Conservation (phyloP, 2,329 filamentous ascomycete species). For the Hypoxylon sp. region DNA sequence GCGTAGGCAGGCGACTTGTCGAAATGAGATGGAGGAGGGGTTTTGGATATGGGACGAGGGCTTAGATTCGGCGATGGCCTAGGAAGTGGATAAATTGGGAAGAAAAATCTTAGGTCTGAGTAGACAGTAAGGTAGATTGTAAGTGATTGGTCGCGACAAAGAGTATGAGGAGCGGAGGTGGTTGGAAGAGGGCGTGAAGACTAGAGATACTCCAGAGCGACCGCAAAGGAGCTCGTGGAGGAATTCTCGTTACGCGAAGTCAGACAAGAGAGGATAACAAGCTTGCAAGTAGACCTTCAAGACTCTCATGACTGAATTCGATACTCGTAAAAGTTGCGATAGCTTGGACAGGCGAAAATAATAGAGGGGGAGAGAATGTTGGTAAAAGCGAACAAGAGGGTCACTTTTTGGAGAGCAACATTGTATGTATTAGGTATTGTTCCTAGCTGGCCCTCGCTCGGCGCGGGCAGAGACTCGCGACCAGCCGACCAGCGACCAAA, state of each 20-base stretch:
- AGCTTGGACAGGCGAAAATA: constrained; percentile 32
- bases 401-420: constrained; percentile 49
- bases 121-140: constrained; percentile 20
- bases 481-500: constrained; percentile 33
- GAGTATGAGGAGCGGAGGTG: constrained; percentile 52
- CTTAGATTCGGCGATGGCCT: constrained; percentile 22
- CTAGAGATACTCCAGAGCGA: constrained; percentile 44
- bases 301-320: constrained; percentile 49
- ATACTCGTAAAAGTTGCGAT: constrained; percentile 34
- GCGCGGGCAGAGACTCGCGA: constrained; percentile 42
- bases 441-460: constrained; percentile 41
- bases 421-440: constrained; percentile 38
- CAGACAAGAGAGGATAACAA: constrained; percentile 49
- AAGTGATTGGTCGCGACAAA: constrained; percentile 60
- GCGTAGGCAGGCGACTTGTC: constrained; percentile 44
- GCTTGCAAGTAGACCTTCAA: constrained; percentile 40
- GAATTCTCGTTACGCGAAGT: constrained; percentile 51
- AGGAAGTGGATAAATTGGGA: constrained; percentile 28
- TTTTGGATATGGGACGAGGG: constrained; percentile 32
- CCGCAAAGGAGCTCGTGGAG: constrained; percentile 48
- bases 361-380: constrained; percentile 42
- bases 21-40: constrained; percentile 35
- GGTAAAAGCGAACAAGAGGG: constrained; percentile 45
- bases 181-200: constrained; percentile 51
- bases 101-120: constrained; percentile 20